Evolutionary conservation across 345 rosid genomes (phyloP).

Genomic region (Lumnitzera littorea): DNA sequence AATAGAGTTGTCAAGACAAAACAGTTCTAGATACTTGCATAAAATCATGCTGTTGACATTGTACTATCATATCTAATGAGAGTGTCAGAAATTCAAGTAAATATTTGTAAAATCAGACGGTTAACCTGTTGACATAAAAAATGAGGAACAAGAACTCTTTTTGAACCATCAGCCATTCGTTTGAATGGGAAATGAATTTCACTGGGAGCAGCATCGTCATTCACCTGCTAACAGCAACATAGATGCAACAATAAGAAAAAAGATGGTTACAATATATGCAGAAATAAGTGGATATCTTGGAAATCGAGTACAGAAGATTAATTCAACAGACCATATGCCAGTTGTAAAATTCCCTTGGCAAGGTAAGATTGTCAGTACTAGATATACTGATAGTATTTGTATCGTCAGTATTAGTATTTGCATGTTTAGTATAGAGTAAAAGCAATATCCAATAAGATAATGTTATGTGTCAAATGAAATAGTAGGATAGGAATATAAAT

Average conservation of each 20-base stretch:
- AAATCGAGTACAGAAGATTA: no score
- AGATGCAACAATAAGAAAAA: not conserved
- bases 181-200: conserved; percentile 57
- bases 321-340: no score
- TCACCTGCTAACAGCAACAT: conserved; percentile 32
- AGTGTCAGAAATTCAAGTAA: not conserved
- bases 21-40: not conserved
- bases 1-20: not conserved
- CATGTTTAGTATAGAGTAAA: no score
- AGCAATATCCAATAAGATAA: no score
- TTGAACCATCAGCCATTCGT: conserved; percentile 84
- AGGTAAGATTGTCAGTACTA: no score
- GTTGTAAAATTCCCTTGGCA: no score
- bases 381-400: no score
- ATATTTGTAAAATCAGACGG: not conserved
- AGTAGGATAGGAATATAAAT: no score
- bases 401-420: no score
- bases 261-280: not conserved
- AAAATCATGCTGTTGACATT: not conserved
- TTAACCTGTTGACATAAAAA: conserved; percentile 51
- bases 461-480: no score
- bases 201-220: conserved; percentile 18
- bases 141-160: conserved; percentile 66
- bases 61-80: not conserved
- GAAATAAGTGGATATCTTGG: not conserved